phyloP scores from a whole-genome alignment of 2,329 filamentous ascomycete species.

The Scleromitrula shiraiana region DNA sequence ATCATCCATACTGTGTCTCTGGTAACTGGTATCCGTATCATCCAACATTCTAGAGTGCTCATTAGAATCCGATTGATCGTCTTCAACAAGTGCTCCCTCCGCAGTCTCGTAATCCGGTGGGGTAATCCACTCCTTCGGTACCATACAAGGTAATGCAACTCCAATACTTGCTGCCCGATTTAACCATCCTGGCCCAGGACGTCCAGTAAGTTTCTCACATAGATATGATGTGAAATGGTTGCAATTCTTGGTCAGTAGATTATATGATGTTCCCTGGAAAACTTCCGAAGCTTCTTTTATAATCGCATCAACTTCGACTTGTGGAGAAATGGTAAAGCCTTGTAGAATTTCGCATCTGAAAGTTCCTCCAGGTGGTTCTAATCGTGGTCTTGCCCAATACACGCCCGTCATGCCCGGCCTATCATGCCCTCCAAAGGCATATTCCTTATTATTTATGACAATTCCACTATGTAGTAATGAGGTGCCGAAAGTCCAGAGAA shows the following conservation, averaged over 20 bases:
- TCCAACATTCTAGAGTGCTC: conserved; percentile 54
- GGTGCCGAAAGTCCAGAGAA: conserved; percentile 70
- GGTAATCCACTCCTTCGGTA: conserved; percentile 74
- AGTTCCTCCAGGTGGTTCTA: conserved; percentile 68
- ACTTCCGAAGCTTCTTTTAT: conserved; percentile 60
- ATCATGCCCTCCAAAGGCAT: conserved; percentile 79
- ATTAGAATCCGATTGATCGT: conserved; percentile 38
- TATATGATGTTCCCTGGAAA: conserved; percentile 71
- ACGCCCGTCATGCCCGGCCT: conserved; percentile 64
- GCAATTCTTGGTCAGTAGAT: conserved; percentile 76
- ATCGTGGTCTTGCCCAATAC: conserved; percentile 70
- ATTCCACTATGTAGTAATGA: conserved; percentile 77
- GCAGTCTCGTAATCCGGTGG: conserved; percentile 68
- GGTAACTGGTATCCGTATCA: conserved; percentile 21
- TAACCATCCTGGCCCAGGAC: conserved; percentile 64
- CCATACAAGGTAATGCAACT: conserved; percentile 71
- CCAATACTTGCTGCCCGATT: conserved; percentile 82
- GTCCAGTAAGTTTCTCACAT: conserved; percentile 63
- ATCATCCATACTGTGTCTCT: conserved; percentile 26
- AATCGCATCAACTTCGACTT: conserved; percentile 62
- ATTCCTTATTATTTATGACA: conserved; percentile 72
- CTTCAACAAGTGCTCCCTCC: conserved; percentile 57
- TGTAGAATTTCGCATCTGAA: conserved; percentile 70
- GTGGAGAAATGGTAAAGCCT: conserved; percentile 64
- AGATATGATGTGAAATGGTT: conserved; percentile 81